These are phyloP conservation scores for Lachancea waltii DNA, from an alignment of 805 yeast genomes.

Conservation along the genomic window DNA sequence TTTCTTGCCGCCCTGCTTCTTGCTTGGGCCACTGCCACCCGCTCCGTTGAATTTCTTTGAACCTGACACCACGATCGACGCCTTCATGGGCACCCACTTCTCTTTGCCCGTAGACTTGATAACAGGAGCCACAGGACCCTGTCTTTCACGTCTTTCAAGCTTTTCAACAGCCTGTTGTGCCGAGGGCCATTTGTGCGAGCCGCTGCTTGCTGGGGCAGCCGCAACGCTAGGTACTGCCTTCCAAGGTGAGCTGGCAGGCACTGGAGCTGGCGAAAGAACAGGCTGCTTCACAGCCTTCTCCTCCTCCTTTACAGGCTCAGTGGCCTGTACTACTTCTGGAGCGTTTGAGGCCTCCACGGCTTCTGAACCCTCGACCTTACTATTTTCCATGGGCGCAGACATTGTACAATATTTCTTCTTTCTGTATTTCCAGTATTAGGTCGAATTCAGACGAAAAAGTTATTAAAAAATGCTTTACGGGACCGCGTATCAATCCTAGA, in stretches of 20 bases:
- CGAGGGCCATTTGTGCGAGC: slow-evolving; percentile 33
- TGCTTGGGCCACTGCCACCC: slow-evolving; percentile 8
- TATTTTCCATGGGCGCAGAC: neutral
- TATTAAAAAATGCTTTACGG: no score
- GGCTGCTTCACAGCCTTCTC: slow-evolving; percentile 12
- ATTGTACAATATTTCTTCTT: no score
- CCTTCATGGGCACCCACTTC: slow-evolving; percentile 70
- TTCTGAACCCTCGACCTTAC: neutral
- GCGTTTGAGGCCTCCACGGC: neutral
- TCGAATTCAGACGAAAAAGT: no score
- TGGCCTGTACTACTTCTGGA: neutral
- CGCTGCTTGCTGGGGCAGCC: slow-evolving; percentile 23
- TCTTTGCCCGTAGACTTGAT: slow-evolving; percentile 41
- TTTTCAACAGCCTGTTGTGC: slow-evolving; percentile 30
- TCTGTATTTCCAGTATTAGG: no score
- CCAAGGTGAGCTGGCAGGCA: slow-evolving; percentile 33
- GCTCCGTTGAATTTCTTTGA: slow-evolving; percentile 11
- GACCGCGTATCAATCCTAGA: no score
- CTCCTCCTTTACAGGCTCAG: slow-evolving; percentile 7
- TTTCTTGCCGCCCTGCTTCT: slow-evolving; percentile 7
- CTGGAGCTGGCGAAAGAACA: slow-evolving; percentile 31
- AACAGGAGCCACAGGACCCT: slow-evolving; percentile 9
- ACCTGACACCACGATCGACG: slow-evolving; percentile 40
- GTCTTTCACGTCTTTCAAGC: slow-evolving; percentile 9
- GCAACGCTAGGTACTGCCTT: slow-evolving; percentile 20